phyloP scores from a whole-genome alignment of 2,329 filamentous ascomycete species.

The Pyricularia grisea region DNA sequence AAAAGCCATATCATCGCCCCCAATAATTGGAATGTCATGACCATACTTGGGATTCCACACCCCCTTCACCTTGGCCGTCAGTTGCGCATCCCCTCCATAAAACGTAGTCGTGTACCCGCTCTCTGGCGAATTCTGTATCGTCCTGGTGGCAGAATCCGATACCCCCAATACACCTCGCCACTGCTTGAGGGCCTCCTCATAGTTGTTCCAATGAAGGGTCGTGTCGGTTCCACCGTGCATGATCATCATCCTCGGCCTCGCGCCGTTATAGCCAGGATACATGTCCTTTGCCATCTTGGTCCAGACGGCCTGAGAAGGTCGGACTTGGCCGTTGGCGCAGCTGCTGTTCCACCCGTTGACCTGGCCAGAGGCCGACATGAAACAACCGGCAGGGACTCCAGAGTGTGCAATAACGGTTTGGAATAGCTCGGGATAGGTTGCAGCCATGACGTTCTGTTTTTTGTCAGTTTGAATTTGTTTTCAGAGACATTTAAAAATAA shows the following conservation, averaged over 20 bases:
- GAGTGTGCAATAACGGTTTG: conserved; percentile 32
- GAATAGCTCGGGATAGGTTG: conserved; percentile 37
- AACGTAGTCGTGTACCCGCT: conserved; percentile 15
- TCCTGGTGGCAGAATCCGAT: conserved; percentile 10
- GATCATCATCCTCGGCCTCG: conserved; percentile 45
- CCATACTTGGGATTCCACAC: conserved; percentile 4
- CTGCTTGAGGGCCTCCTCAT: conserved; percentile 47
- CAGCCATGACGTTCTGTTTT: conserved; percentile 31
- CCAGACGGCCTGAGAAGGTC: conserved; percentile 35
- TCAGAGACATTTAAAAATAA: too few relatives aligned
- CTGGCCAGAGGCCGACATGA: conserved; percentile 26
- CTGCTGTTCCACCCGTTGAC: conserved; percentile 38
- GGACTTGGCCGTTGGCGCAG: conserved; percentile 36
- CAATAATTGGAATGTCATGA: conserved; percentile 7
- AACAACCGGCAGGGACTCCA: conserved; percentile 34
- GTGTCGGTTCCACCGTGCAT: conserved; percentile 45
- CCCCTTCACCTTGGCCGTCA: conserved; percentile 9
- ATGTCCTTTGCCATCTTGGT: conserved; percentile 32
- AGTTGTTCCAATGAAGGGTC: conserved; percentile 42
- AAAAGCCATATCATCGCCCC: conserved; percentile 9
- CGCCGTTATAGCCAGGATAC: conserved; percentile 40
- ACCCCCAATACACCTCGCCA: conserved; percentile 40
- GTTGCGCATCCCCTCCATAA: conserved; percentile 14
- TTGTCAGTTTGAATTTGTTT: not conserved
- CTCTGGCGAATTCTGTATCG: conserved; percentile 13